A percentile compares a stretch with the other conserved stretches of the same genome.
Evolutionary conservation across 441 rosid species (phyloP).

Genomic region (Erodium chrysanthum): DNA sequence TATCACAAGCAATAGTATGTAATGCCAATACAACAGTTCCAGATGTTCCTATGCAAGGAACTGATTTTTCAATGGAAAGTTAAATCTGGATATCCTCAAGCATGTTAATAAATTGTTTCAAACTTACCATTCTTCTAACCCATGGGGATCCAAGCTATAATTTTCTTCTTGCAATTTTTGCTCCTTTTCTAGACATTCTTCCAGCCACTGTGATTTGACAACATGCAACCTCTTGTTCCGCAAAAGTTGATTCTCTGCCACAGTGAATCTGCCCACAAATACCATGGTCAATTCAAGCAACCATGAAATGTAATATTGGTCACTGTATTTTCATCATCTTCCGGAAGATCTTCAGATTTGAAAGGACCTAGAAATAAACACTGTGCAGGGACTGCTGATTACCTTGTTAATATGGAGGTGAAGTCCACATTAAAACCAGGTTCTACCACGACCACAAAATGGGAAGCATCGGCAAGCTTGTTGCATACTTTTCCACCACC

Average conservation of each 20-base stretch:
- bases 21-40: background rate
- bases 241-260: conserved; percentile 36
- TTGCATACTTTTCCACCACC: conserved; percentile 68
- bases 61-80: background rate
- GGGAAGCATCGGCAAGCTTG: conserved; percentile 55
- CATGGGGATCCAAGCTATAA: conserved; percentile 47
- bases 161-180: conserved; percentile 48
- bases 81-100: background rate
- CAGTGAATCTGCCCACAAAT: conserved; percentile 34
- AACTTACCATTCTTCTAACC: conserved; percentile 37
- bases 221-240: conserved; percentile 43
- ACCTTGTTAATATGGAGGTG: conserved; percentile 41
- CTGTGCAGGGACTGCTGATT: conserved; percentile 11
- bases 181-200: conserved; percentile 50
- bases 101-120: conserved; percentile 10
- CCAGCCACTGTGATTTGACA: conserved; percentile 67
- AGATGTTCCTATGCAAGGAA: background rate
- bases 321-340: background rate
- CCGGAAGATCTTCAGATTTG: background rate
- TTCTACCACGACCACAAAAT: conserved; percentile 49
- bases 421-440: conserved; percentile 44
- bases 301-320: background rate
- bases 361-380: background rate
- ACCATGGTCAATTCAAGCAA: background rate
- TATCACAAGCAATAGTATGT: background rate